Base-by-base conservation (phyloP, 1,284 basidiomycete species). In the Coriolopsis trogii region DNA sequence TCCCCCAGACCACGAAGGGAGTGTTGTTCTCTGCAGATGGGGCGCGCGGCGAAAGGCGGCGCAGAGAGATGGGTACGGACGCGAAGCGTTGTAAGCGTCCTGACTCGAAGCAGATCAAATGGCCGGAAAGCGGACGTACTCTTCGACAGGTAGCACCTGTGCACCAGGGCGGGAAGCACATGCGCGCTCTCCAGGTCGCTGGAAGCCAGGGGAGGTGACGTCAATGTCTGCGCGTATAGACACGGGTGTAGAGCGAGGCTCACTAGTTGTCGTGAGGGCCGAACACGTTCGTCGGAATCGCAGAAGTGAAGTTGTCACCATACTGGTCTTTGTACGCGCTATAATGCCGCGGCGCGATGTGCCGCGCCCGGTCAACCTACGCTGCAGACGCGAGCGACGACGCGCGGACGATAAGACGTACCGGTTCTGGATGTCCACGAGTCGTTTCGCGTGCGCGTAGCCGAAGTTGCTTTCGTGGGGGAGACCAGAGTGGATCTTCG, bases 401-500 rank as follows among this genome's bases (percentile, higher is more conserved):
- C 20, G 30, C 47, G 29, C 13, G 38, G 23, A n/a, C 23, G 26
- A n/a, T n/a, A 16, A 23, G 29, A 66, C 85, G 49, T 56, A 94
- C 92, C 89, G 91, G 66, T 95, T 95, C 67, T 93, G 90, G 1
- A 95, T 84, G 67, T 95, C 93, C 3, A 96, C 91, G 76, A 95
- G 80, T n/a, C 93, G 80, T 73, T 96, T 96, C 29, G 91, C 92
- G 62, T 95, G 88, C 1, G 93, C 88, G 63, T 96, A 96, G 15
- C 93, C 93, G 73, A 92, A 95, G 77, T 95, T 95, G 61, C 88
- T 91, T 52, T 86, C 77, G 66, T 95, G 93, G 4, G 93, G 93
- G 26, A 89, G 89, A 6, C 93, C 93, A 30, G 80, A 78, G 70
- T 96, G 93, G 52, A 95, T 87, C 73, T 92, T 93, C 53, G 77